Evolutionary conservation across 257 asterid species (phyloP), one percentile per base, ranked within the genome.

Genomic region (Solanum piurae): DNA sequence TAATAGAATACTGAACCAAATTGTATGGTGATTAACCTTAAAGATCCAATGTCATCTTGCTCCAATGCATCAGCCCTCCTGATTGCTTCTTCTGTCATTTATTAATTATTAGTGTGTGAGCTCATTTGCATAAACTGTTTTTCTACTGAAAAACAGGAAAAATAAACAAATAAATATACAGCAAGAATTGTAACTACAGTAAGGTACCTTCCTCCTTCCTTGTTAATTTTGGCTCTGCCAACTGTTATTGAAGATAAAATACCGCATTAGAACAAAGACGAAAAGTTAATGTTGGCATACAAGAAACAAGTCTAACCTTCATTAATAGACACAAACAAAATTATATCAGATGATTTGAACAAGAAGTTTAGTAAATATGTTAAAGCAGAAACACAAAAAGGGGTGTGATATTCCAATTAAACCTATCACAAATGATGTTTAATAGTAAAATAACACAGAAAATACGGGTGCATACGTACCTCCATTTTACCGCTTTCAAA

Each of bases 191-290:
- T 18, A 31, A 14, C n/a, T 23, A 33, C 84, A 84, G 86, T 7
- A 49, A 83, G 79, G 83, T 93, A 96, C 99, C 99, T 96, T 96
- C 98, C 89, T 94, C 98, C 90, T 89, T 93, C 88, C 89, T 94
- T 7, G 97, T 36, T 88, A 96, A 88, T 91, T 93, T 94, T 83
- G 89, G 92, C 85, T 96, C 98, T 77, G 93, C 91, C 90, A 94
- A 69, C 99, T 96, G 40, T 76, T 46, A 62, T 87, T 77, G 86
- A 87, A 82, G 75, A 91, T 42, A 79, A 83, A 85, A 62, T 83
- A 69, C 86, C 82, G 27, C 80, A 83, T 90, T 71, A 90, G 74
- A 82, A 42, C 31, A 23, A 36, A 68, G 16, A 58, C 18, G 44
- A 58, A 4, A 55, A 46, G 79, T 18, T 3, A 6, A n/a, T 4